phyloP scores from a whole-genome alignment of 1,284 basidiomycete species.

The Ceratobasidium sp. region DNA sequence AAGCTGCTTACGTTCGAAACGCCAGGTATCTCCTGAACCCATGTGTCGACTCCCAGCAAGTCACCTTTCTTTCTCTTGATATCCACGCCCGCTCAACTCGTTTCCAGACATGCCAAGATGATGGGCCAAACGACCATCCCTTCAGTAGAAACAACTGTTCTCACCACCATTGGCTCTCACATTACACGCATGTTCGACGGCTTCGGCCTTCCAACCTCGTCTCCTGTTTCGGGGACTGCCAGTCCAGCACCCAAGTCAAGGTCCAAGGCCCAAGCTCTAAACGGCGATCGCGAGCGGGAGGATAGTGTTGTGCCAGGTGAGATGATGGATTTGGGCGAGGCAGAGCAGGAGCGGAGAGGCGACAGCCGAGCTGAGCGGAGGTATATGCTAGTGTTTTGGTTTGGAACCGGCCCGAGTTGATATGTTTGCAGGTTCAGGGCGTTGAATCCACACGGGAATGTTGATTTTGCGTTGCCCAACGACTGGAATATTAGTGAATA shows the following conservation, averaged over 20 bases:
- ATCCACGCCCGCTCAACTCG: conserved; percentile 52
- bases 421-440: conserved; percentile 50
- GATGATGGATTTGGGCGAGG: conserved; percentile 50
- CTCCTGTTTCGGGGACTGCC: background rate
- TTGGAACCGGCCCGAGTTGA: background rate
- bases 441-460: conserved; percentile 53
- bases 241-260: background rate
- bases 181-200: conserved; percentile 48
- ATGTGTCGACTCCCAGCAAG: conserved; percentile 55
- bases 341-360: conserved; percentile 46
- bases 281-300: conserved; percentile 22
- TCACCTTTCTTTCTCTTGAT: conserved; percentile 46
- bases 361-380: conserved; percentile 53
- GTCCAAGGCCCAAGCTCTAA: conserved; percentile 8
- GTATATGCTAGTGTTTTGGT: conserved; percentile 43
- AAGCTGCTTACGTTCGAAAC: background rate
- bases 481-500: conserved; percentile 54
- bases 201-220: conserved; percentile 46
- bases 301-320: conserved; percentile 47
- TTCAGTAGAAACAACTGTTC: conserved; percentile 57
- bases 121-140: conserved; percentile 59
- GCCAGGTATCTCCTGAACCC: conserved; percentile 54
- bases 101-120: conserved; percentile 54
- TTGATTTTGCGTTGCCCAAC: conserved; percentile 53
- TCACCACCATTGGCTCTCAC: conserved; percentile 52